Evolutionary conservation across 2,329 filamentous ascomycete species (phyloP).

Genomic region (Nothophoma quercina): DNA sequence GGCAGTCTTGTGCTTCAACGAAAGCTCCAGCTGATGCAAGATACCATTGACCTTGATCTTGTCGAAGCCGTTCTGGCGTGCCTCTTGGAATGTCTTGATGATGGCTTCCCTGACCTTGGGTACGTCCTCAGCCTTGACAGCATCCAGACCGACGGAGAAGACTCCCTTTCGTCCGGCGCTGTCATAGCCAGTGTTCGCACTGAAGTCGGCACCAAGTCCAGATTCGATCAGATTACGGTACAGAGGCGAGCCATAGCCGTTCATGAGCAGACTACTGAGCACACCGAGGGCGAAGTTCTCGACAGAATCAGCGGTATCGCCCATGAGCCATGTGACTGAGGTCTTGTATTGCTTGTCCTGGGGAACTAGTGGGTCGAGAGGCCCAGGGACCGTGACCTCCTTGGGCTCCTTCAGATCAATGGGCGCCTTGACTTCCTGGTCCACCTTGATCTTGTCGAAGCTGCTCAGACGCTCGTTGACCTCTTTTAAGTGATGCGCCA

Average conservation of each 20-base stretch:
- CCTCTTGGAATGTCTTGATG: constrained; percentile 73
- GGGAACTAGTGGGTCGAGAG: constrained; percentile 85
- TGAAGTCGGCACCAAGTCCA: constrained; percentile 90
- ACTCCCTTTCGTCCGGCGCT: constrained; percentile 77
- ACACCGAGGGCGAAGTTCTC: constrained; percentile 89
- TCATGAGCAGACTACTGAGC: constrained; percentile 82
- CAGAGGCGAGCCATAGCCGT: constrained; percentile 93
- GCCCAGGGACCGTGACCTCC: constrained; percentile 76
- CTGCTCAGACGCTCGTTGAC: constrained; percentile 75
- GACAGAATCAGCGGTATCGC: constrained; percentile 80
- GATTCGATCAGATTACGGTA: constrained; percentile 89
- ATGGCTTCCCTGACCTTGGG: constrained; percentile 78
- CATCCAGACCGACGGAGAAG: constrained; percentile 89
- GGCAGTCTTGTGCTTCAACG: constrained; percentile 93
- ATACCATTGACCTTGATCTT: constrained; percentile 90
- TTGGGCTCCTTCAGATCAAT: constrained; percentile 74
- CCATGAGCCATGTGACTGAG: constrained; percentile 90
- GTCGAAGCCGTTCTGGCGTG: constrained; percentile 80
- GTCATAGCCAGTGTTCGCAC: constrained; percentile 93
- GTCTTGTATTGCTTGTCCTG: constrained; percentile 91
- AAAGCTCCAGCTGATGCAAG: constrained; percentile 91
- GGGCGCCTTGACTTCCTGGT: constrained; percentile 78
- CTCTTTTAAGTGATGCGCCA: constrained; percentile 80
- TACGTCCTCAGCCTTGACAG: constrained; percentile 83
- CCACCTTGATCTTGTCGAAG: constrained; percentile 75